Base-by-base conservation (phyloP, 495 filamentous ascomycete genomes). In the Xylaria palmicola region DNA sequence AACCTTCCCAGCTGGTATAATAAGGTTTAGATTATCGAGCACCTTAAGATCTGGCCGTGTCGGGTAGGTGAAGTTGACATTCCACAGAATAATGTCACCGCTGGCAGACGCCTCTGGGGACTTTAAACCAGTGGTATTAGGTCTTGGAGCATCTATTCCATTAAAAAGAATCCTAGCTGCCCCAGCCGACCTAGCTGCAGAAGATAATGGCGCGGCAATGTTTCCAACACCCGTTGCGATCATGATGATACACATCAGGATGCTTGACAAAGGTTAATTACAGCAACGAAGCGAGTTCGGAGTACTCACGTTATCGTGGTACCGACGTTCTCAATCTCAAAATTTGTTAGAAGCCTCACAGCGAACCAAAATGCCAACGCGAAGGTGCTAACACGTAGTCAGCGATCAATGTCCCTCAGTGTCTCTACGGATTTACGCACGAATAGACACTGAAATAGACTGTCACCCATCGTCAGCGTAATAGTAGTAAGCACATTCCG, bases 1-100 rank as follows among this genome's bases (percentile, higher is more conserved):
- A 17, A 86, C 86, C 69, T 94, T 91, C 1, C 93, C 92, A 5
- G 91, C 86, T 6, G 88, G 86, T 13, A 90, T 78, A 0, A 67
- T 72, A 6, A 89, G 59, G 43, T 72, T 77, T 22, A 89, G 65
- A n/a, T 82, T 66, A 45, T 80, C 74, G 0, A 83, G 72, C 0
- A 89, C 80, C 37, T 78, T 83, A 32, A 85, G 70, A 36, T 86
- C 80, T 1, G 85, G 80, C 27, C 88, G 74, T 6, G 85, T 82
- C 3, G 88, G 85, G 62, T 91, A 92, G 0, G 83, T 76, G 64
- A 90, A 90, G 15, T 78, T 77, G 20, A 90, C 75, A 52, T 87
- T 73, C 39, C 78, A 63, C 20, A 90, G 77, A 0, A 82, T 74
- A 47, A 91, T 84, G 56, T 88, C 80, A 6, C 77, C 80, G 1